Evolutionary conservation across 306 rosid genomes (phyloP), one percentile per base, ranked within the genome.

Genomic region (Corylus avellana): DNA sequence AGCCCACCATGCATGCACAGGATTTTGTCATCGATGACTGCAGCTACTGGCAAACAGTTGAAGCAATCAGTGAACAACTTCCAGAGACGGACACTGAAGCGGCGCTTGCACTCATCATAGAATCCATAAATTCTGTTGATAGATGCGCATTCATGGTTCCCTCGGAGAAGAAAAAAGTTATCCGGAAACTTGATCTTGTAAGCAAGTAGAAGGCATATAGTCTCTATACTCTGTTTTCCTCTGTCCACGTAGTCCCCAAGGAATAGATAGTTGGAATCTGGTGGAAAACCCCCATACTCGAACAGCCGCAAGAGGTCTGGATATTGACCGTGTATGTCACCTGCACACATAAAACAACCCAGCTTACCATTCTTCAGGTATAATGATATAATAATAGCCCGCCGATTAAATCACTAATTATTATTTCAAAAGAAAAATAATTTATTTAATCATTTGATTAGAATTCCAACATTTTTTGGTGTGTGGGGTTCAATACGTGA

Each of bases 221-320:
- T 94, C 72, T 94, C 98, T 1, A 92, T 73, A 76, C 98, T 92
- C 72, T 94, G 98, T 72, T 92, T 94, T 74, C 98, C 98, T 87
- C 98, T 88, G 84, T 94, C 98, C 0, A 94, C 98, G 12, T 94
- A 94, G 86, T 94, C 98, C 16, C 98, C 98, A 0, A 94, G 93
- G 80, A 94, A 94, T 0, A 94, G 84, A 61, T 94, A 94, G 74
- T 91, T 94, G 0, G 98, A 77, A 4, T 88, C 89, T 0, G 98
- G 98, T 0, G 98, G 98, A 75, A 89, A 94, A 1, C 98, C 98
- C 0, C 97, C 98, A 8, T 83, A 85, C 73, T 94, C 94, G 17
- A 94, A 94, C 25, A 92, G 27, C 3, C 98, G 88, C 77, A 94
- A 73, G 12, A 94, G 94, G 64, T 94, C 98, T 4, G 91, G 95